These are phyloP conservation scores for Ceratocystis destructans DNA, from an alignment of 2,329 filamentous ascomycete genomes.

Conservation along the genomic window DNA sequence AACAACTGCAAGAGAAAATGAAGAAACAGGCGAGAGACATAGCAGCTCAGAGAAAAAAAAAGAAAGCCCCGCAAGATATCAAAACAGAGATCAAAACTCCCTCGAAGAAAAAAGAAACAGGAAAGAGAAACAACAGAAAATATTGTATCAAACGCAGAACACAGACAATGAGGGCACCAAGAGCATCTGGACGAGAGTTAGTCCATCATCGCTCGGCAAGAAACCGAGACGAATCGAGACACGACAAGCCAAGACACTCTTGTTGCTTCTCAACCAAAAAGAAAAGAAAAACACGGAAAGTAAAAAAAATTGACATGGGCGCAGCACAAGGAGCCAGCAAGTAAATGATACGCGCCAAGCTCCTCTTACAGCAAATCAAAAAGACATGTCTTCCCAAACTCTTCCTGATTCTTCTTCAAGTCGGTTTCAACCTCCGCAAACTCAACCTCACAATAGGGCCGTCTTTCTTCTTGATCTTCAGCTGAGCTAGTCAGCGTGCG, in stretches of 20 bases:
- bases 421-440: not conserved
- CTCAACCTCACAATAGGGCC: not conserved
- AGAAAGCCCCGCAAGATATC: conserved; percentile 20
- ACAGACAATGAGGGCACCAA: conserved; percentile 15
- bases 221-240: not conserved
- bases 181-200: not conserved
- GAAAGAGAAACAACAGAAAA: conserved; percentile 21
- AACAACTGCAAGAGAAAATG: not conserved
- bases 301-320: not conserved
- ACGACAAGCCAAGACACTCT: too few species aligned
- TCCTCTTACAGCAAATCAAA: too few species aligned
- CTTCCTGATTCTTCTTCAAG: conserved; percentile 16
- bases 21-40: not conserved
- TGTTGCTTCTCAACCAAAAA: not conserved
- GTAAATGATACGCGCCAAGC: too few species aligned
- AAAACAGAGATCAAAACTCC: conserved; percentile 14
- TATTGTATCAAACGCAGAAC: conserved; percentile 13
- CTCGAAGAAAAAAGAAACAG: conserved; percentile 21
- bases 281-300: not conserved
- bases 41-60: conserved; percentile 2
- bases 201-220: not conserved
- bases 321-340: not conserved
- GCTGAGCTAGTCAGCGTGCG: not conserved
- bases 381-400: conserved; percentile 11
- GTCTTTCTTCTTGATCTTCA: not conserved